Base-by-base conservation (phyloP, 1,284 basidiomycete genomes). In the Chondrostereum purpureum region DNA sequence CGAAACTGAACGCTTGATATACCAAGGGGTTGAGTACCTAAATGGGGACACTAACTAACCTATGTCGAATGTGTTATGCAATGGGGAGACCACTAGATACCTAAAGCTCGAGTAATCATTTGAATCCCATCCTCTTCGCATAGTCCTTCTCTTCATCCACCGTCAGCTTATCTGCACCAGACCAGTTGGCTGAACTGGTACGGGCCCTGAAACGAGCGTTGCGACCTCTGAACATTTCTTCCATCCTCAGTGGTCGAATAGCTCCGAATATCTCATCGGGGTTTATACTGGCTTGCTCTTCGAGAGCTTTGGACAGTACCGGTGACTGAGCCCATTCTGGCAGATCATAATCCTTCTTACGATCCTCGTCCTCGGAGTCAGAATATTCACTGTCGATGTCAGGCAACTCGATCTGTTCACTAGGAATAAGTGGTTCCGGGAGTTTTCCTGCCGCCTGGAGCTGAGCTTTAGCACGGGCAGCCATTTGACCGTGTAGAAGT, bases 381-480 rank as follows among this genome's bases (percentile, higher is more conserved):
- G 92, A 95, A 63, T 96, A 96, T 57, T 96, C 93, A 64, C 88
- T 92, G 53, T 91, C 86, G 57, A 95, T 92, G 46, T 96, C 93
- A 0, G 93, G 92, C 24, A 97, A 70, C 56, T 92, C 90, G 53
- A 92, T 93, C 52, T 77, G 83, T 67, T 95, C 92, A 55, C 81
- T 87, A 11, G 78, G 62, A 45, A 83, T 62, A 43, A 62, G 34
- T 60, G 78, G 61, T 61, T 72, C 51, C 54, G 59, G 53, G 14
- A 63, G 60, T 51, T 70, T 67, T 54, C 75, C 78, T 35, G 76
- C 75, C 44, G 81, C 77, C 51, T 80, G 75, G 46, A 84, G 65
- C 51, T 84, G 81, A 14, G 77, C 77, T 55, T 81, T 80, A 19
- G 72, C 76, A 13, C 78, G 76, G 31, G 78, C 77, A n/a, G 77